These are phyloP conservation scores for Paecilomyces niveus DNA, from an alignment of 2,329 filamentous ascomycete genomes.

Conservation along the genomic window DNA sequence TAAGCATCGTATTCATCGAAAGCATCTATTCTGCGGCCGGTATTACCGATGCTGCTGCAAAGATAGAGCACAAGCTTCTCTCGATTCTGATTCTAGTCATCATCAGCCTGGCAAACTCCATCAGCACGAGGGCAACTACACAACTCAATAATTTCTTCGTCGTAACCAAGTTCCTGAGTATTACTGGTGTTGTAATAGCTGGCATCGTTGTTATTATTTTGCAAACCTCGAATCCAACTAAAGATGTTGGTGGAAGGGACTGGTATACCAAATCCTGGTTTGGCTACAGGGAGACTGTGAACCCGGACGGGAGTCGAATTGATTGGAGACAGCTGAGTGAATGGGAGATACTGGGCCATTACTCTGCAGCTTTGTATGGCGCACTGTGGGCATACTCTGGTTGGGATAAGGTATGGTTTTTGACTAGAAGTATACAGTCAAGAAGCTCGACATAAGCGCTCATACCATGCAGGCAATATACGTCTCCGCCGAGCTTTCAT, in stretches of 20 bases:
- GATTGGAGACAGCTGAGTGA: neutral
- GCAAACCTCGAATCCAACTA: neutral
- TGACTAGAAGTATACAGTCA: neutral
- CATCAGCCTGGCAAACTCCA: neutral
- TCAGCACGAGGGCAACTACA: neutral
- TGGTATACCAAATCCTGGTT: neutral
- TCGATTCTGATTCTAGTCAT: neutral
- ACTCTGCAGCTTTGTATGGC: neutral
- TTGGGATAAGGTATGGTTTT: neutral
- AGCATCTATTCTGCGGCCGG: neutral
- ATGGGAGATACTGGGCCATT: neutral
- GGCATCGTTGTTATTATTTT: neutral
- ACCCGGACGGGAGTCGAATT: neutral
- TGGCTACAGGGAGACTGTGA: neutral
- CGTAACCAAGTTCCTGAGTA: neutral
- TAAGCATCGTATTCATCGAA: neutral
- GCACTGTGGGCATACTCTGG: neutral
- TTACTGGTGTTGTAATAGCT: neutral
- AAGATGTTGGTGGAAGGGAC: neutral
- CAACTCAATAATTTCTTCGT: neutral
- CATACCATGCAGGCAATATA: neutral
- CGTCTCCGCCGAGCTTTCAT: neutral
- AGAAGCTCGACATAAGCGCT: neutral
- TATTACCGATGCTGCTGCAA: neutral
- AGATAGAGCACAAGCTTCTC: neutral